Evolutionary conservation across 495 filamentous ascomycete species (phyloP), one percentile per base, ranked within the genome.

Genomic region (Talaromyces trachyspermus): DNA sequence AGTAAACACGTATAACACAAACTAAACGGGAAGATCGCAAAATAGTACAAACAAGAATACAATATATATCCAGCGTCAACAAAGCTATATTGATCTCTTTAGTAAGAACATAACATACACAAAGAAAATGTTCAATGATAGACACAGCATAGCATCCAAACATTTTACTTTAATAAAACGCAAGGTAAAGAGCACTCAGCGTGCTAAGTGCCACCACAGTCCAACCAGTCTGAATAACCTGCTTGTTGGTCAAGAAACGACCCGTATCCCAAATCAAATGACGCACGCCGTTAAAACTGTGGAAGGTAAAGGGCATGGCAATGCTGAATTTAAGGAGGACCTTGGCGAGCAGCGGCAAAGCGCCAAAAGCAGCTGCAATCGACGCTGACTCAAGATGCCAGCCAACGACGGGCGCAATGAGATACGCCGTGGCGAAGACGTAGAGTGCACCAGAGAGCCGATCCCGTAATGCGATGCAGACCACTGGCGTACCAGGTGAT

Each of bases 191-290:
- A 37, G 85, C 79, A 49, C 74, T 76, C 5, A 84, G 69, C 2
- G 80, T 54, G 51, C 78, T 86, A 51, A 81, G 59, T 8, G 79
- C 88, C 54, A 94, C 74, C 18, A 89, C 78, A 26, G 74, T 65
- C 78, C 83, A 92, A 46, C 89, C 91, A 2, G 77, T 81, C 66
- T 75, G 74, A 52, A 85, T 77, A 49, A 97, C 87, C 52, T 72
- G 67, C 56, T 75, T 70, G 63, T 90, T 86, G 54, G 63, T 72
- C 48, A 95, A 80, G 32, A 77, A 76, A 44, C 68, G 63, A 29
- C 83, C 85, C 42, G 81, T 63, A 75, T 99, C 92, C 85, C 87
- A 95, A 24, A 76, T 52, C 68, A 99, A 73, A 76, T 97, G 92
- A 58, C 89, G 80, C n/a, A 94, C 46, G 19, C 94, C 92, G 69